These are phyloP conservation scores for Beauveria bassiana DNA, from an alignment of 2,329 filamentous ascomycete genomes.

Conservation along the genomic window DNA sequence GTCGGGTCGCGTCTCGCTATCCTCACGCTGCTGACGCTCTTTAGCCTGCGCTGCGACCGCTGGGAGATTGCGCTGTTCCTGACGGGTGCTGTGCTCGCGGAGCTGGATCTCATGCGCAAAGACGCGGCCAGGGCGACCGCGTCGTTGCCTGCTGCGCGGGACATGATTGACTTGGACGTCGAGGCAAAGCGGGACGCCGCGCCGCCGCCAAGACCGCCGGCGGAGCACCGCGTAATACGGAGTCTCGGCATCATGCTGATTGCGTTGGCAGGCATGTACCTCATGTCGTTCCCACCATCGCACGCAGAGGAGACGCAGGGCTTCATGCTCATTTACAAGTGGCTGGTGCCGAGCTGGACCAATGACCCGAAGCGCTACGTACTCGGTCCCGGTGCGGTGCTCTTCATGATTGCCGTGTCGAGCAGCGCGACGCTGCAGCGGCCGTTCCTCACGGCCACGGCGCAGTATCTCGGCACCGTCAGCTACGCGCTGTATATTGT, in stretches of 20 bases:
- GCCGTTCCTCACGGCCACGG: constrained; percentile 5
- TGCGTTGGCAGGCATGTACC: not conserved
- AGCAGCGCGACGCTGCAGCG: constrained; percentile 3
- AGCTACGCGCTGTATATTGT: constrained; percentile 12
- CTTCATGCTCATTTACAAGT: not conserved
- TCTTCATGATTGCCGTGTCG: constrained; percentile 2
- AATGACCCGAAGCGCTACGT: constrained; percentile 5
- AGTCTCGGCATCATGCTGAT: not conserved
- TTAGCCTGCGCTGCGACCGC: not conserved
- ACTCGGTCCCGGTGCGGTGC: not conserved
- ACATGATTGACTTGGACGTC: not conserved
- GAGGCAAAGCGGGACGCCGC: not conserved
- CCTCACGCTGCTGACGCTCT: not conserved
- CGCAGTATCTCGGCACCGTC: constrained; percentile 9
- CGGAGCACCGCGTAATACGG: not conserved
- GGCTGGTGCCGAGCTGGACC: constrained; percentile 1
- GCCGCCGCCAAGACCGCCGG: not conserved
- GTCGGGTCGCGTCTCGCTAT: not conserved
- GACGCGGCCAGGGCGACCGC: not conserved
- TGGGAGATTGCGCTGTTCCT: constrained; percentile 9
- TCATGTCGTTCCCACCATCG: constrained; percentile 2
- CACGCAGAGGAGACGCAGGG: not conserved
- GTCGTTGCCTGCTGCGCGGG: not conserved
- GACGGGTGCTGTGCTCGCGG: not conserved
- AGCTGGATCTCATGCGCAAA: not conserved